Evolutionary conservation across 768 basidiomycete genomes (phyloP), one percentile per base, ranked within the genome.

Genomic region (Panaeolus cyanescens): DNA sequence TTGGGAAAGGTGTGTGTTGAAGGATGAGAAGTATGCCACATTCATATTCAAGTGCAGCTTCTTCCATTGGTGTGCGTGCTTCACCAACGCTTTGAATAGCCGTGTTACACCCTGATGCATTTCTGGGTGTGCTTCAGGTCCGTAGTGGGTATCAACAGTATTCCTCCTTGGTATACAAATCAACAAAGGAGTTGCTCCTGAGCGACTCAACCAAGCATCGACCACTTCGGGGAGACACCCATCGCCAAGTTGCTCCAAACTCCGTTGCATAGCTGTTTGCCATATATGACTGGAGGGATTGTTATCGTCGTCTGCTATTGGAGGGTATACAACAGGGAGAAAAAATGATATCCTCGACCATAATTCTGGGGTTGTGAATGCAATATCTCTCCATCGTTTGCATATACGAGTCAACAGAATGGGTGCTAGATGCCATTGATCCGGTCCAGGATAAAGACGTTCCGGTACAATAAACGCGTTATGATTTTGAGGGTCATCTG

Each of bases 131-230:
- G 31, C 55, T 34, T 22, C 20, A 50, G 20, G 42, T 10, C 55
- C 60, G 32, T 62, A 50, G 36, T 19, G 31, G 34, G 31, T 45
- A 65, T 32, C 75, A 97, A 96, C 97, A 73, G 94, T 90, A 0
- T 81, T 99, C 61, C 95, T 97, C 72, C 87, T 93, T 55, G 96
- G 99, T 71, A 99, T 99, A 65, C 88, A 98, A 64, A 89, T 84
- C 5, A 97, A 99, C 79, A 98, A 95, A 72, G 83, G 78, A 39
- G 97, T 99, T 13, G 92, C 95, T 4, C 68, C 90, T 33, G 87
- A 84, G 50, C 94, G 89, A 5, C 74, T 97, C 25, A 80, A 85
- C 5, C 5, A 42, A 20, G 19, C 22, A 20, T 42, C 22, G 2
- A 42, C 19, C n/a, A 20, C 17, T 19, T 20, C 22, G 19, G 39